Base-by-base conservation (phyloP, 2,329 filamentous ascomycete species). In the Beauveria bassiana region DNA sequence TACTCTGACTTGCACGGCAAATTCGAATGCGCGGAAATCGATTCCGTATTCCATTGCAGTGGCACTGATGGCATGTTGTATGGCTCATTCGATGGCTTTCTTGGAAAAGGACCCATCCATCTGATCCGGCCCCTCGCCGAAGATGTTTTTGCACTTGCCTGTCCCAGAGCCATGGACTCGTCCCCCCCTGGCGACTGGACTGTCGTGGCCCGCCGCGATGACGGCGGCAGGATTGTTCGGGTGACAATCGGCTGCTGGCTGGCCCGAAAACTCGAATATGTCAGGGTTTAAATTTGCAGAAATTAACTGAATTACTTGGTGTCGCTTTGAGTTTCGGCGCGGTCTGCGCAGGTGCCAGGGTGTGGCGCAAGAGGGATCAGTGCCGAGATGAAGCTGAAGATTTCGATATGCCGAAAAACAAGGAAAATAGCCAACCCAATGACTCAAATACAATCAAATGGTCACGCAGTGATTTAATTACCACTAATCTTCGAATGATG, bases 121-220 rank as follows among this genome's bases (percentile, higher is more conserved):
- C 61, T 73, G 2, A 75, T 79, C 71, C 65, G 67, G 14, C 71
- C 71, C 38, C 59, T 79, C 5, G 75, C 74, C 2, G 66, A 71
- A 40, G 71, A 78, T 64, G 68, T 78, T 3, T 79, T 74, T 72
- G 63, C 64, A 0, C 64, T 79, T 26, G 68, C 69, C 1, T 74
- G 73, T 62, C 73, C 74, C 5, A 67, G 77, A 51, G 73, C 73
- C 12, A 64, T 79, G 61, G 77, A 79, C 65, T 71, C 74, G 1
- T 70, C 72, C 5, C 70, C 76, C 0, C 76, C 75, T 1, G 75
- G 76, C 4, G 71, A 77, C 56, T 78, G 77, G 77, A 78, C 77
- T 0, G 63, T 78, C 1, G 69, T 73, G 3, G 73, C 78, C 34
- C 64, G 64, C 26, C 68, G 71, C 12, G 63, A 68, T 57, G 66